Conservation (phyloP, 129 eudicot genomes). For the Artemisia tridentata region DNA sequence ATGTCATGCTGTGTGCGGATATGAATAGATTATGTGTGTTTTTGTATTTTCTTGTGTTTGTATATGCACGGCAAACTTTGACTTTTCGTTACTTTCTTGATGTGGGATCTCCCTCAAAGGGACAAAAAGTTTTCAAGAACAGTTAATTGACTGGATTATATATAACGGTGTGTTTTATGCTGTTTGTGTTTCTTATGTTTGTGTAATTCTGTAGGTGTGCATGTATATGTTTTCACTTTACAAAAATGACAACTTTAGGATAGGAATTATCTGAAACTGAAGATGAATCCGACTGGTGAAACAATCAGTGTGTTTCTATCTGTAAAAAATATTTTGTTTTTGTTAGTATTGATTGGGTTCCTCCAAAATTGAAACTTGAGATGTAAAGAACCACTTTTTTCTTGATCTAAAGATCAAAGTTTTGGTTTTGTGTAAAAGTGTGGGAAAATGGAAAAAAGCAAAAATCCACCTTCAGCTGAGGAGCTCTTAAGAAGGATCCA, state of each 20-base stretch:
- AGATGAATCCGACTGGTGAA: neutral
- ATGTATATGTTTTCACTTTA: neutral
- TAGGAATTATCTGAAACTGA: slow-evolving; percentile 1
- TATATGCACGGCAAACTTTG: slow-evolving; percentile 6
- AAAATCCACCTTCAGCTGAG: slow-evolving; percentile 46
- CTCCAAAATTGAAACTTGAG: slow-evolving; percentile 10
- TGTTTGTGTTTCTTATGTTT: neutral
- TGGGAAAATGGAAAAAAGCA: slow-evolving; percentile 26
- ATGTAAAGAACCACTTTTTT: slow-evolving; percentile 8
- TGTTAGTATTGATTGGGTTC: slow-evolving; percentile 13
- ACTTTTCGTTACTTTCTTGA: slow-evolving; percentile 8
- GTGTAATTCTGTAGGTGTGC: neutral
- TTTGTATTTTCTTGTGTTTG: neutral
- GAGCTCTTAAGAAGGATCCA: slow-evolving; percentile 77
- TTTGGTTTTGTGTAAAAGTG: slow-evolving; percentile 14
- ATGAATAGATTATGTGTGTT: neutral
- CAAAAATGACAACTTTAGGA: neutral
- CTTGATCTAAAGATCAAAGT: slow-evolving; percentile 16
- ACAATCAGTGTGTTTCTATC: neutral
- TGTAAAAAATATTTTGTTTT: neutral
- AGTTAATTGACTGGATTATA: neutral
- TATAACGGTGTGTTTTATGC: neutral
- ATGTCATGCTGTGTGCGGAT: neutral
- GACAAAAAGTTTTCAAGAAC: neutral
- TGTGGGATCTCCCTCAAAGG: neutral